These are phyloP conservation scores for Erodium maritimum DNA, from an alignment of 345 rosid species.

Conservation along the genomic window DNA sequence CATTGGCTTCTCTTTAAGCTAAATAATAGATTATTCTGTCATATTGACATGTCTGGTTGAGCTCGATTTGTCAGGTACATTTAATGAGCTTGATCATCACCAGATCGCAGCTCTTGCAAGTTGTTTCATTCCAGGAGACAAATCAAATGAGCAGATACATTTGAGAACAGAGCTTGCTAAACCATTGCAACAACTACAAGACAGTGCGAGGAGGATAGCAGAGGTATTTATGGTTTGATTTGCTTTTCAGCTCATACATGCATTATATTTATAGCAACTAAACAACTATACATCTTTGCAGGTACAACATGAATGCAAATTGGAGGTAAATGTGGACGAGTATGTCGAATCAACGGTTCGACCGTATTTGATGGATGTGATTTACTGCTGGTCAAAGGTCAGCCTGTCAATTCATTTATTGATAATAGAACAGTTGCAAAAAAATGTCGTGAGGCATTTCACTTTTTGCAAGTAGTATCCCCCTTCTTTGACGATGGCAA, in stretches of 20 bases:
- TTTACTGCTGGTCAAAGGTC: slow-evolving; percentile 97
- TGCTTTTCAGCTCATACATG: not conserved
- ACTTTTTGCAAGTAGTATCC: slow-evolving; percentile 10
- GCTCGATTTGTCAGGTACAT: slow-evolving; percentile 63
- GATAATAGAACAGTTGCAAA: no score
- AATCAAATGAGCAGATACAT: slow-evolving; percentile 73
- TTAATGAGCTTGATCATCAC: slow-evolving; percentile 92
- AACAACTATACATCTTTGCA: slow-evolving; percentile 18
- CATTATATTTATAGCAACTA: slow-evolving; percentile 5
- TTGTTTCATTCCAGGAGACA: slow-evolving; percentile 99
- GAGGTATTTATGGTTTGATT: slow-evolving; percentile 38
- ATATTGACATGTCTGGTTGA: slow-evolving; percentile 21
- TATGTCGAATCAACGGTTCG: slow-evolving; percentile 93
- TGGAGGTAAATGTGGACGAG: slow-evolving; percentile 80
- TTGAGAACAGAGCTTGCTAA: slow-evolving; percentile 82
- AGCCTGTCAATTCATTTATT: slow-evolving; percentile 25
- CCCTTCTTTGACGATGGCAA: no score
- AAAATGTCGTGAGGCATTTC: no score
- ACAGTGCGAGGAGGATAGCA: slow-evolving; percentile 91
- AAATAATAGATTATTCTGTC: slow-evolving; percentile 1
- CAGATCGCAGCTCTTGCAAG: slow-evolving; percentile 97
- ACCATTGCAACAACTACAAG: slow-evolving; percentile 93
- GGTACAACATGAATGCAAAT: slow-evolving; percentile 97
- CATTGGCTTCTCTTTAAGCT: slow-evolving; percentile 8
- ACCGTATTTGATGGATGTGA: slow-evolving; percentile 89